phyloP scores from a whole-genome alignment of 139 green algal species.

The Dunaliella sp. region DNA sequence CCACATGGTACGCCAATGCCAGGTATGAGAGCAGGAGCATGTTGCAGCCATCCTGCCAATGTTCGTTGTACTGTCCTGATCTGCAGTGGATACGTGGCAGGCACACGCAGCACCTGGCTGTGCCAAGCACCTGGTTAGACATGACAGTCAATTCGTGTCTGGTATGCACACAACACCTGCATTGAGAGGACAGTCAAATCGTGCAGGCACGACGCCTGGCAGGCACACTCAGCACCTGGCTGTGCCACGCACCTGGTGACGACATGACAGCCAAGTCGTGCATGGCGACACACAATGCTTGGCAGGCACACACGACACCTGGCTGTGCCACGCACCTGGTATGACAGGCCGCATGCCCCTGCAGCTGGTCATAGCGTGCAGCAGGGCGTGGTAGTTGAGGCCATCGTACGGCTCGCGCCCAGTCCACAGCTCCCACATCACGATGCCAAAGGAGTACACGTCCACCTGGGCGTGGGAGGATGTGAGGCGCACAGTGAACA shows the following conservation, averaged over 20 bases:
- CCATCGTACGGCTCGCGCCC: slow-evolving; percentile 61
- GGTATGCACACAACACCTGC: not conserved
- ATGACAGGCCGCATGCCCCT: slow-evolving; percentile 53
- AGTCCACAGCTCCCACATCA: slow-evolving; percentile 80
- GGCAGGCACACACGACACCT: too few species aligned
- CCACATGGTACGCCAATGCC: too few species aligned
- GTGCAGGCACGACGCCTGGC: not conserved
- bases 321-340: slow-evolving; percentile 33
- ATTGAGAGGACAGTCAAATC: not conserved
- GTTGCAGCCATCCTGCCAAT: too few species aligned
- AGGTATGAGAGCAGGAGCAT: too few species aligned
- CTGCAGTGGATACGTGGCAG: too few species aligned
- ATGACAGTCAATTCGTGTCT: too few species aligned
- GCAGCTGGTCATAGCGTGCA: slow-evolving; percentile 67
- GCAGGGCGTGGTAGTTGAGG: slow-evolving; percentile 78
- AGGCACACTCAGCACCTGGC: too few species aligned
- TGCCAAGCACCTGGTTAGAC: not conserved
- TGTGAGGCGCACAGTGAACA: too few species aligned
- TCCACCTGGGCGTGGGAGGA: slow-evolving; percentile 32
- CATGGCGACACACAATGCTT: not conserved
- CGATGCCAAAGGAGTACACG: slow-evolving; percentile 71
- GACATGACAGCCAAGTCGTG: not conserved
- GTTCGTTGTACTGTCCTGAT: too few species aligned
- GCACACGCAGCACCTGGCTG: not conserved
- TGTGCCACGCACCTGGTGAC: not conserved